Conservation (phyloP, 208 protist species). For the Angomonas ambiguus region DNA sequence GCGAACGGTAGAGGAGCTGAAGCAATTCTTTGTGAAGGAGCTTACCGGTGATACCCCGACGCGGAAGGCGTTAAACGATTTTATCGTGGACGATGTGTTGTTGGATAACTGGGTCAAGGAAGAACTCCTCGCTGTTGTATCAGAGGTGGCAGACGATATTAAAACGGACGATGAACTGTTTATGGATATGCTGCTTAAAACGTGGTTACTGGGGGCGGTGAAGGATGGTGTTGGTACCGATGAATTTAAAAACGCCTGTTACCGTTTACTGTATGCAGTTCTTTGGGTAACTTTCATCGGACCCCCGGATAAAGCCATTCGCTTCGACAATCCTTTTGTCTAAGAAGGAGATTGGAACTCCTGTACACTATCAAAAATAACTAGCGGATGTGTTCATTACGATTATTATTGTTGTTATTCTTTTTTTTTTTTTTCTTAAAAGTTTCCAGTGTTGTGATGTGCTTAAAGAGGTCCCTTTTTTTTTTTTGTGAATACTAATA, state of each 20-base stretch:
- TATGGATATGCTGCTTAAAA: constrained; percentile 16
- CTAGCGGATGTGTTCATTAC: not conserved
- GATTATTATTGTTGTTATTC: not conserved
- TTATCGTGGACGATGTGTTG: constrained; percentile 67
- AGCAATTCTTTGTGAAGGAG: constrained; percentile 47
- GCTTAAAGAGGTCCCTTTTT: no score
- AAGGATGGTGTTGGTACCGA: not conserved
- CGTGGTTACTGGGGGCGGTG: not conserved
- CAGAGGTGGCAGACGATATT: constrained; percentile 40
- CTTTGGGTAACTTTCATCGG: constrained; percentile 61
- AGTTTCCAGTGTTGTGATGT: no score
- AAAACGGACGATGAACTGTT: constrained; percentile 51
- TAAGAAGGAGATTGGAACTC: not conserved
- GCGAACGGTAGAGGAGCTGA: constrained; percentile 32
- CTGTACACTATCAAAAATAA: not conserved
- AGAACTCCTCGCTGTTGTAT: constrained; percentile 64
- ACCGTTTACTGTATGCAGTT: not conserved
- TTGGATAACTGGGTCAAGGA: constrained; percentile 78
- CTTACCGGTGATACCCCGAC: constrained; percentile 38
- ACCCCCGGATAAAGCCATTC: constrained; percentile 24
- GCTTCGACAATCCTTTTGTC: constrained; percentile 26
- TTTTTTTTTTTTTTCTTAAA: constrained; percentile 18
- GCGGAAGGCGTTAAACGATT: constrained; percentile 43
- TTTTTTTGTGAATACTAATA: constrained; percentile 10
- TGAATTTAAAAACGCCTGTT: not conserved